Evolutionary conservation across 306 rosid species (phyloP).

Genomic region (Lotus japonicus): DNA sequence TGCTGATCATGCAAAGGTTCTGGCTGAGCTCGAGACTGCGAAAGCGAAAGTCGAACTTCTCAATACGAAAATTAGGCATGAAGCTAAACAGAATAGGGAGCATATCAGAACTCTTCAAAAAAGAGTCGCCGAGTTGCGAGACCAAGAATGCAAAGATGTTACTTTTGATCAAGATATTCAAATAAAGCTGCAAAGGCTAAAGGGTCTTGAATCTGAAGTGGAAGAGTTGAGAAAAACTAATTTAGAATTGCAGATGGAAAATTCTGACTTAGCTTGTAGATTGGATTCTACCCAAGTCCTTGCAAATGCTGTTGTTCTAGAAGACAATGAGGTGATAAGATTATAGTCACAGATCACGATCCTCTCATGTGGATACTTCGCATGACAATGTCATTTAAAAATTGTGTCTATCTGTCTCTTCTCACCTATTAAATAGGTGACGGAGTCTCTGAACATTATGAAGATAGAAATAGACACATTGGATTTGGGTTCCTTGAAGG

Average conservation of each 20-base stretch:
- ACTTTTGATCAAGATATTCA: constrained; percentile 30
- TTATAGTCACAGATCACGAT: neutral
- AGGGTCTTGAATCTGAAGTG: constrained; percentile 43
- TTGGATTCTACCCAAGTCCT: constrained; percentile 70
- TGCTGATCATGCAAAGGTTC: constrained; percentile 41
- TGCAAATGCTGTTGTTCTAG: constrained; percentile 61
- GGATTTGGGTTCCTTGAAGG: too few relatives aligned
- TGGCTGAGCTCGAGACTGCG: constrained; percentile 60
- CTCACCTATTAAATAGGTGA: too few relatives aligned
- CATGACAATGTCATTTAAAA: too few relatives aligned
- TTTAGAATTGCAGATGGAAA: constrained; percentile 50
- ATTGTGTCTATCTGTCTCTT: too few relatives aligned
- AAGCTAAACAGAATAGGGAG: constrained; percentile 53
- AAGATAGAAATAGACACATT: too few relatives aligned
- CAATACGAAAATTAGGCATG: constrained; percentile 48
- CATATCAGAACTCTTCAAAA: constrained; percentile 49
- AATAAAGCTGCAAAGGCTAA: constrained; percentile 43
- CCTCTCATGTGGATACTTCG: too few relatives aligned
- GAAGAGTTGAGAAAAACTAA: constrained; percentile 53
- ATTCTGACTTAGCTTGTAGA: constrained; percentile 52
- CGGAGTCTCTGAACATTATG: too few relatives aligned
- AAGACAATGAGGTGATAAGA: constrained; percentile 44
- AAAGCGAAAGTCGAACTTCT: constrained; percentile 44
- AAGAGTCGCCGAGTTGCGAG: constrained; percentile 51
- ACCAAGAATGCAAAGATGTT: constrained; percentile 35